Conservation (phyloP, 2,329 filamentous ascomycete species). For the Remersonia thermophila region DNA sequence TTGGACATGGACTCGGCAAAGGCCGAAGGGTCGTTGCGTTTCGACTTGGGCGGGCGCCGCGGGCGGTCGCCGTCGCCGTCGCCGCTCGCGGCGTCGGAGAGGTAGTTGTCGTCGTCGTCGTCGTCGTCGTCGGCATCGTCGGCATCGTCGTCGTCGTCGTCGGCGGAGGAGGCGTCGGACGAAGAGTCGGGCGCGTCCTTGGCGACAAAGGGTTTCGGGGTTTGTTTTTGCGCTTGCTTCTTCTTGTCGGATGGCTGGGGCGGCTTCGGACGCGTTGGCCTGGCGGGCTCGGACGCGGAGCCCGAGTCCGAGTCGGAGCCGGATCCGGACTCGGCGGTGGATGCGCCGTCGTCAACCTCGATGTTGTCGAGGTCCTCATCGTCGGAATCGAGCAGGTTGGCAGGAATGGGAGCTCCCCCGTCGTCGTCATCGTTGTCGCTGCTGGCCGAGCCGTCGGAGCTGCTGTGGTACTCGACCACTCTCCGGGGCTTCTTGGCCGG, state of each 20-base stretch:
- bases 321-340: constrained; percentile 24
- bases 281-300: constrained; percentile 10
- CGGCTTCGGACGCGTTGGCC: no score
- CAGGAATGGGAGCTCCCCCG: constrained; percentile 25
- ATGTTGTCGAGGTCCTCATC: constrained; percentile 44
- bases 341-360: constrained; percentile 36
- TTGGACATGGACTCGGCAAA: constrained; percentile 91
- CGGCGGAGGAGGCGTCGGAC: constrained; percentile 20
- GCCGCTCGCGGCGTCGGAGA: constrained; percentile 28
- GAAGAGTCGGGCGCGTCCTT: constrained; percentile 18
- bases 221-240: constrained; percentile 6
- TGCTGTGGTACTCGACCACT: constrained; percentile 40
- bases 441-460: constrained; percentile 29
- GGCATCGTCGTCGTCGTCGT: constrained; percentile 25
- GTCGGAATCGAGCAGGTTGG: constrained; percentile 45
- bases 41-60: constrained; percentile 43
- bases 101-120: constrained; percentile 22
- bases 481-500: constrained; percentile 40
- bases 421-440: constrained; percentile 28
- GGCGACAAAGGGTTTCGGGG: constrained; percentile 17
- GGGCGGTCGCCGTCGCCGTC: constrained; percentile 21
- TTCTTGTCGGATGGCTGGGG: constrained; percentile 17
- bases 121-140: constrained; percentile 27
- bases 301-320: constrained; percentile 27
- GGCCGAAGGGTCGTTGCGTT: constrained; percentile 82